Evolutionary conservation across 352 stramenopile genomes (phyloP).

Genomic region (Phytophthora macrochlamydospora): DNA sequence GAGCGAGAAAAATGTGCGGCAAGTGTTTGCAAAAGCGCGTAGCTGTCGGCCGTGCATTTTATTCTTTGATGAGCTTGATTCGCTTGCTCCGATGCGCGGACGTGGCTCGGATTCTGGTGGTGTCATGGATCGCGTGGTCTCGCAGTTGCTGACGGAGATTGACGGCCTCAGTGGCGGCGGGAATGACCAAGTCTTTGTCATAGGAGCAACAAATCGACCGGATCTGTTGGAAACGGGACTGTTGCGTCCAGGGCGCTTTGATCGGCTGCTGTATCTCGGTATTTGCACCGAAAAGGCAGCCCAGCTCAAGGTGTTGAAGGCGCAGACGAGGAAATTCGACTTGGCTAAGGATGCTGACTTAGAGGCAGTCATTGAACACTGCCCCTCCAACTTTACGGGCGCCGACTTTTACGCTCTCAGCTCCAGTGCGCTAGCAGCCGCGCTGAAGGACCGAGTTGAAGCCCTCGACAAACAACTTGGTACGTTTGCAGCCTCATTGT

Average conservation of each 20-base stretch:
- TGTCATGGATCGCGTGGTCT: conserved; percentile 97
- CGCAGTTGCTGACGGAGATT: conserved; percentile 96
- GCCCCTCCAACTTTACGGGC: conserved; percentile 79
- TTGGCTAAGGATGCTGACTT: conserved; percentile 66
- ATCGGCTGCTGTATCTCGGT: conserved; percentile 81
- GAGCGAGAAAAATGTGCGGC: conserved; percentile 96
- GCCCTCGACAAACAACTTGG: conserved; percentile 67
- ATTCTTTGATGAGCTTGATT: conserved; percentile 95
- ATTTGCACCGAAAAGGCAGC: conserved; percentile 78
- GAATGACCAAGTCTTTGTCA: conserved; percentile 93
- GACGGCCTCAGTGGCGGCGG: conserved; percentile 83
- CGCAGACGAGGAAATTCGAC: conserved; percentile 82
- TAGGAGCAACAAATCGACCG: conserved; percentile 96
- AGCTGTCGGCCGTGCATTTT: conserved; percentile 88
- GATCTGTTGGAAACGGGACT: conserved; percentile 96
- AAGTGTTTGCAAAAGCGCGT: conserved; percentile 91
- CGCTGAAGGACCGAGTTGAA: conserved; percentile 78
- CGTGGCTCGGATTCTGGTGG: conserved; percentile 87
- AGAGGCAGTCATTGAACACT: conserved; percentile 60
- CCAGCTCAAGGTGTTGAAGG: conserved; percentile 85
- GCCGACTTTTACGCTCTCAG: conserved; percentile 87
- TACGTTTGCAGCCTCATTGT: conserved; percentile 22
- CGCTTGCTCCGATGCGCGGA: conserved; percentile 88
- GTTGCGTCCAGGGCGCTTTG: conserved; percentile 92
- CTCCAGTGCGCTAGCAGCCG: conserved; percentile 74